phyloP scores from a whole-genome alignment of 176 grass and related monocot species.

The Phyllostachys edulis region DNA sequence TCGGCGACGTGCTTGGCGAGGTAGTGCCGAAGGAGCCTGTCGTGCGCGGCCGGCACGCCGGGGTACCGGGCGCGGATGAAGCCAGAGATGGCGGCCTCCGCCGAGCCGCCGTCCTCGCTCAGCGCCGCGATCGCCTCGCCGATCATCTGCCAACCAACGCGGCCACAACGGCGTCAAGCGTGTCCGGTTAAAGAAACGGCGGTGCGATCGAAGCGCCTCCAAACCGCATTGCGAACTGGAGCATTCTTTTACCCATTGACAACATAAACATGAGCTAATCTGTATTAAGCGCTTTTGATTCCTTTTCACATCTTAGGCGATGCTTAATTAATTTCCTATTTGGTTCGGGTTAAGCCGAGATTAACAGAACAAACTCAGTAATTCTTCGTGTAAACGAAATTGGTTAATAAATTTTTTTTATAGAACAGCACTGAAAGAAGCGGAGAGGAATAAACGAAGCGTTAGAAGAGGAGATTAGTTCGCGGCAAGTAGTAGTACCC shows the following conservation, averaged over 20 bases:
- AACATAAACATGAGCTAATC: neutral
- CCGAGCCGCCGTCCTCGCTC: slow-evolving; percentile 33
- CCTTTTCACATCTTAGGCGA: neutral
- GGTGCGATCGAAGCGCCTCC: neutral
- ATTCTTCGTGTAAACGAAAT: neutral
- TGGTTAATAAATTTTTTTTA: neutral
- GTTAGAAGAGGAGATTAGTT: neutral
- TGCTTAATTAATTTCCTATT: neutral
- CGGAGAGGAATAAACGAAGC: neutral
- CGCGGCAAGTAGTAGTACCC: slow-evolving; percentile 30
- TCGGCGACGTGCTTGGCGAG: slow-evolving; percentile 54
- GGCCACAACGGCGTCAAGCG: neutral
- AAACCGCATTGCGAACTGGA: neutral
- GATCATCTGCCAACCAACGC: slow-evolving; percentile 50
- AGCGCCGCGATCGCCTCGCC: slow-evolving; percentile 38
- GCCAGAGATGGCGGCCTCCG: slow-evolving; percentile 35
- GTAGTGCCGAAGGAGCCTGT: slow-evolving; percentile 47
- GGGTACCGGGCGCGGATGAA: slow-evolving; percentile 40
- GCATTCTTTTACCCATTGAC: neutral
- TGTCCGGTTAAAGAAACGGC: neutral
- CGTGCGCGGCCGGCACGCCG: slow-evolving; percentile 39
- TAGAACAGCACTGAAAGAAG: neutral
- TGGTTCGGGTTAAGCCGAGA: neutral
- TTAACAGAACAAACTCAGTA: neutral
- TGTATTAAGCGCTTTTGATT: neutral